Evolutionary conservation across 352 stramenopile genomes (phyloP), one percentile per base, ranked within the genome.

Genomic region (Phytophthora meadii): DNA sequence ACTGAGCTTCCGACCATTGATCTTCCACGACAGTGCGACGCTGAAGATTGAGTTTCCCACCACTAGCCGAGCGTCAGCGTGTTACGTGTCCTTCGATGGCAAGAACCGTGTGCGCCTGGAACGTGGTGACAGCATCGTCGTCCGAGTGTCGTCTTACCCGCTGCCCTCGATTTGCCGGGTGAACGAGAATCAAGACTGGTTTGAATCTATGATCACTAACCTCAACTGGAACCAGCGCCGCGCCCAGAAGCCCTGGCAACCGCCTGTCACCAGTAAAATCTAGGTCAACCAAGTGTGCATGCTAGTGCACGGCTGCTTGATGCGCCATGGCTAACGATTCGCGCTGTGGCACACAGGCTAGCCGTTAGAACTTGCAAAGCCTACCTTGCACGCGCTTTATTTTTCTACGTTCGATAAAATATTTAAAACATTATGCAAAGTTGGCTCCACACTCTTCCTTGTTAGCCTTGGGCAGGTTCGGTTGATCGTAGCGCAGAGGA

Each of bases 161-260:
- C 65, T 98, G 47, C 90, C 92, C 7, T 93, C 84, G 19, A 88
- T 97, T 47, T 97, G 88, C 65, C 77, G 77, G 41, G 68, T 92
- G 27, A 96, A 95, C 65, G 90, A 97, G 65, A 97, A 95, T 58
- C 84, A 94, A 64, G 90, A 98, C 70, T 98, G 92, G 92, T 97
- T 98, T 60, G 77, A 93, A 64, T 94, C 84, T 2, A 95, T 98
- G 81, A 96, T 96, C 66, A 90, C 87, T 12, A 95, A 96, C 60
- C 81, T 98, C n/a, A 95, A 97, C 71, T 98, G 92, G 92, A 98
- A 98, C 74, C 87, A 93, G 65, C 88, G 84, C 30, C 84, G 85
- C 19, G 79, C 80, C 15, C 85, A 94, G 54, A 96, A 96, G 62
- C 88, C 88, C 2, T 95, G 86, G 84, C 59, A 81, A 14, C 55